Base-by-base conservation (phyloP, 768 basidiomycete genomes). In the Termitomyces sp. region DNA sequence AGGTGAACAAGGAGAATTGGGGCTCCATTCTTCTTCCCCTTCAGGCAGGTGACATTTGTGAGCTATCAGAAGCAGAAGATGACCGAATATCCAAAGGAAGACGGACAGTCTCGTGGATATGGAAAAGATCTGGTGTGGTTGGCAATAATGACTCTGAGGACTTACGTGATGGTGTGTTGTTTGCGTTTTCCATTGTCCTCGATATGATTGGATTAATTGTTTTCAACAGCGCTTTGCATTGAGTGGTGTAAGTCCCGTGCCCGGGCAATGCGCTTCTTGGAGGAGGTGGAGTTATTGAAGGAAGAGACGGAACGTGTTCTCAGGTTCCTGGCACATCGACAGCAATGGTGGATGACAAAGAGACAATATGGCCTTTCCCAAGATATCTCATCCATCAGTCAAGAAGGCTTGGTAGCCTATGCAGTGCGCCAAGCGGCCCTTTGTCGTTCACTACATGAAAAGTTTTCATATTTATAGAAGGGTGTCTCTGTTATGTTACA, bases 131-230 rank as follows among this genome's bases (percentile, higher is more conserved):
- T 10, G 38, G 50, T 5, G 16, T 44, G 2, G 14, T 26, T 23
- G 23, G 23, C 4, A 28, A 32, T 28, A 36, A 50, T 28, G 38
- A 58, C n/a, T 40, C 18, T 1, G 4, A 50, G 16, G 49, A 50
- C 23, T 51, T 58, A 13, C 6, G 30, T 6, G 30, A 50, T 58
- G 57, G 49, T 58, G 38, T 14, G 38, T 51, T 13, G 38, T 44
- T 13, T 12, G 18, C 10, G 93, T 3, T 4, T 13, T 13, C 8
- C 2, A 28, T 12, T 16, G 6, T 51, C 2, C 10, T 35, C 36
- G 28, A 41, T 13, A 33, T 52, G 16, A 18, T 16, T 40, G 0
- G 13, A 10, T 47, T 41, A 20, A 3, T 5, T 23, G 23, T 23
- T 23, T 23, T 23, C 23, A 23, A 23, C 23, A 62, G 58, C 53